phyloP scores from a whole-genome alignment of 495 filamentous ascomycete species.

The Penicillium desertorum region DNA sequence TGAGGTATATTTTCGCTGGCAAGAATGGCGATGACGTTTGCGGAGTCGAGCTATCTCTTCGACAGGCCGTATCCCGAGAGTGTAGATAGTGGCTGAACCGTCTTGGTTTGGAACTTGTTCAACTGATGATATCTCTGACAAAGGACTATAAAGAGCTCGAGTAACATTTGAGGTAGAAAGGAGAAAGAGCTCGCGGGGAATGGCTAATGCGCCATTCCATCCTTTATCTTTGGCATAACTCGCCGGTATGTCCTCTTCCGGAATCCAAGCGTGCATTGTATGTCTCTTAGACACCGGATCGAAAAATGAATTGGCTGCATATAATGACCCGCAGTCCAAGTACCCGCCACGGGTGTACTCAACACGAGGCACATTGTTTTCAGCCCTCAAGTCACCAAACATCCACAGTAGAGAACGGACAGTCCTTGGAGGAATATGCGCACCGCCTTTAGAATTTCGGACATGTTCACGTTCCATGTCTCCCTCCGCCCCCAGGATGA shows the following conservation, averaged over 20 bases:
- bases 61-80: too few relatives aligned
- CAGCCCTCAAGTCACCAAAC: conserved; percentile 9
- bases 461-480: conserved; percentile 8
- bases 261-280: conserved; percentile 18
- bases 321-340: conserved; percentile 19
- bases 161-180: too few relatives aligned
- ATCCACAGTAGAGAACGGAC: conserved; percentile 20
- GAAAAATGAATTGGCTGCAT: conserved; percentile 23
- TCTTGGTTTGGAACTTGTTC: too few relatives aligned
- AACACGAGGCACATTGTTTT: conserved; percentile 1
- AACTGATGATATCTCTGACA: too few relatives aligned
- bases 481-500: conserved; percentile 23
- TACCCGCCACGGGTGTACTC: conserved; percentile 15
- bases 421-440: conserved; percentile 9
- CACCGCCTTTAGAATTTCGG: background rate
- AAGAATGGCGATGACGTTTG: too few relatives aligned
- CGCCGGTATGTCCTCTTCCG: conserved; percentile 20
- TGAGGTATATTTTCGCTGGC: too few relatives aligned
- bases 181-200: conserved; percentile 15
- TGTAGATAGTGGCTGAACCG: too few relatives aligned
- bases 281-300: conserved; percentile 17
- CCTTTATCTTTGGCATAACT: conserved; percentile 17
- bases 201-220: conserved; percentile 19
- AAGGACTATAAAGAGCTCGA: too few relatives aligned
- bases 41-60: too few relatives aligned